These are phyloP conservation scores for Botrytis byssoidea DNA, from an alignment of 2,329 filamentous ascomycete genomes.

Conservation along the genomic window DNA sequence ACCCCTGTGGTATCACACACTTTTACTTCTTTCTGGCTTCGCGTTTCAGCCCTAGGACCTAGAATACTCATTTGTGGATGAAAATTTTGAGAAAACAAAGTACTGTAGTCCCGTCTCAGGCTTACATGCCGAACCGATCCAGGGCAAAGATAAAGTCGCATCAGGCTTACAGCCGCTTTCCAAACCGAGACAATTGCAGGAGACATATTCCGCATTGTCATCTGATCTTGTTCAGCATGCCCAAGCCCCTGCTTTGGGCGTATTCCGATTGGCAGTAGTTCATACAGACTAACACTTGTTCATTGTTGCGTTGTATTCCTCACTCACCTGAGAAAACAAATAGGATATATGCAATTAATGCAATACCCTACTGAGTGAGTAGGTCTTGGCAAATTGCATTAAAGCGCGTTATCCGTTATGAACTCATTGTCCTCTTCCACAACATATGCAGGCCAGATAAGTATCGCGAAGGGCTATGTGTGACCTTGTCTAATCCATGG, in stretches of 20 bases:
- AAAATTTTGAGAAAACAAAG: neutral
- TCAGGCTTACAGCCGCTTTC: neutral
- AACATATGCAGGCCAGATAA: neutral
- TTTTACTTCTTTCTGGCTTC: neutral
- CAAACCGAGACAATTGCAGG: neutral
- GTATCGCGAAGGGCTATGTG: neutral
- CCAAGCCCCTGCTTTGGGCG: neutral
- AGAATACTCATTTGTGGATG: neutral
- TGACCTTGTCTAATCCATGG: no score
- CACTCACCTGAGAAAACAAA: neutral
- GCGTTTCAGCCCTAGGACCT: conserved; percentile 5
- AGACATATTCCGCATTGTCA: neutral
- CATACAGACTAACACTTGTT: neutral
- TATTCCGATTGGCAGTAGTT: conserved; percentile 3
- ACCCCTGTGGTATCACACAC: neutral
- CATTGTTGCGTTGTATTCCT: neutral
- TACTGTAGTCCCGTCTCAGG: neutral
- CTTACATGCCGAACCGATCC: conserved; percentile 8
- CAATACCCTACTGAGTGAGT: neutral
- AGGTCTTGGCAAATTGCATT: neutral
- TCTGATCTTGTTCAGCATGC: neutral
- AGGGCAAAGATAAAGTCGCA: neutral
- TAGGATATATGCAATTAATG: neutral
- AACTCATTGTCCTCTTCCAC: neutral
- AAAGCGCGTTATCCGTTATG: neutral